phyloP scores from a whole-genome alignment of 345 rosid genomes.

The Eucalyptus cladocalyx region DNA sequence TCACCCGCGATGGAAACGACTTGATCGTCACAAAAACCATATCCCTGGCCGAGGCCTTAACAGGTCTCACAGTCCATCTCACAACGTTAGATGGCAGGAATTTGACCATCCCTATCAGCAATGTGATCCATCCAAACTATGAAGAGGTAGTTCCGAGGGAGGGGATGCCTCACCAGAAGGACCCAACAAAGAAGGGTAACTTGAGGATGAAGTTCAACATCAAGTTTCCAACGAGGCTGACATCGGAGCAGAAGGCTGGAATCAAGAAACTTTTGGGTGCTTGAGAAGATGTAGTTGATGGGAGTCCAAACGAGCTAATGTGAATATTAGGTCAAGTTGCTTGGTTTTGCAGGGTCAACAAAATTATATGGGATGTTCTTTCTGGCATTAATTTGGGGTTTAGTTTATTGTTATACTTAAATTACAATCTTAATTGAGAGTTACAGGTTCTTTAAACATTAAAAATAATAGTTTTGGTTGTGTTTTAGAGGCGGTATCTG shows the following conservation, averaged over 20 bases:
- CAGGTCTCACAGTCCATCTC: constrained; percentile 43
- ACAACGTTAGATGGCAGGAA: constrained; percentile 64
- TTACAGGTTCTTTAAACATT: neutral
- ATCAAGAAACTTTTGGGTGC: constrained; percentile 53
- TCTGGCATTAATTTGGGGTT: neutral
- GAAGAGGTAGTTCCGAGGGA: constrained; percentile 70
- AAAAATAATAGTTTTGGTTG: neutral
- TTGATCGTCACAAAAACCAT: constrained; percentile 51
- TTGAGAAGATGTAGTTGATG: neutral
- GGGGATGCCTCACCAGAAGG: constrained; percentile 84
- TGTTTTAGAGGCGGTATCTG: neutral
- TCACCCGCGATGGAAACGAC: constrained; percentile 80
- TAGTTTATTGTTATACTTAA: neutral
- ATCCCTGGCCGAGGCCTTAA: constrained; percentile 60
- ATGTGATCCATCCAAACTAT: constrained; percentile 53
- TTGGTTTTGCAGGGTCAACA: neutral
- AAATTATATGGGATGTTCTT: neutral
- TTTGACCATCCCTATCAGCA: constrained; percentile 44
- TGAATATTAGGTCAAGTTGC: neutral
- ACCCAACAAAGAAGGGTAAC: constrained; percentile 62
- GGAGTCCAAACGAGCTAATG: neutral
- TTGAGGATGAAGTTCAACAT: constrained; percentile 67
- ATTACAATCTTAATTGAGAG: neutral
- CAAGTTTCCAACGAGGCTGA: constrained; percentile 59
- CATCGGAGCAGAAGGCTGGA: constrained; percentile 65